Percentiles rank a stretch among this genome's conserved stretches.
These are phyloP conservation scores for Microbotryum scabiosae DNA, from an alignment of 1,284 basidiomycete genomes.

Conservation along the genomic window DNA sequence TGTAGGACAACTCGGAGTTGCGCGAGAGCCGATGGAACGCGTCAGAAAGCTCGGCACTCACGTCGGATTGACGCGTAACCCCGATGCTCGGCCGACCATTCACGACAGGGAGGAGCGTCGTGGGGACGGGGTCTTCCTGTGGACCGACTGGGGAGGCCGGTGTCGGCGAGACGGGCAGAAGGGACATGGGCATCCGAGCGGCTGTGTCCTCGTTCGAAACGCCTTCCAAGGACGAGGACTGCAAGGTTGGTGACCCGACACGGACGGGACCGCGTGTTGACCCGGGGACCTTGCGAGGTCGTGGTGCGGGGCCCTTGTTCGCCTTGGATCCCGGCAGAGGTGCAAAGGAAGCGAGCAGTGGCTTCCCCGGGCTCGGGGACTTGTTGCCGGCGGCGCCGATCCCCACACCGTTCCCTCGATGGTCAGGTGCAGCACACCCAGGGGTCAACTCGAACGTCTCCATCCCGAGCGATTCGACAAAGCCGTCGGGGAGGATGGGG, in stretches of 20 bases:
- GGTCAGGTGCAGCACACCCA: conserved; percentile 11
- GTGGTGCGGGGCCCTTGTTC: neutral
- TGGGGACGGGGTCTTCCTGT: neutral
- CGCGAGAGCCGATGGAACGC: conserved; percentile 12
- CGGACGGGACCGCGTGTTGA: neutral
- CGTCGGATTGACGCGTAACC: neutral
- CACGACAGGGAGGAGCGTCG: neutral
- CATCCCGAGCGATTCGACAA: conserved; percentile 31
- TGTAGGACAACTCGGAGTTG: conserved; percentile 6
- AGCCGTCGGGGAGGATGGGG: conserved; percentile 28
- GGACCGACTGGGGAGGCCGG: neutral
- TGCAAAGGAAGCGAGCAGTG: neutral
- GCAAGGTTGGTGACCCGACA: neutral
- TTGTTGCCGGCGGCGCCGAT: neutral
- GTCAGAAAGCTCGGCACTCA: conserved; percentile 2
- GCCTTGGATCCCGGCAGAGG: neutral
- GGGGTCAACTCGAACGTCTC: conserved; percentile 24
- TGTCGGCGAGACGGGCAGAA: neutral
- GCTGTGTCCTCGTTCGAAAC: neutral
- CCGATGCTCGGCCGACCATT: neutral
- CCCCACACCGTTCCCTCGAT: neutral
- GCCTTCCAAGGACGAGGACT: neutral
- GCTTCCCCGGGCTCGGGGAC: neutral
- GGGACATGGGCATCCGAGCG: neutral
- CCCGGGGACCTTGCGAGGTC: neutral